These are phyloP conservation scores for Colletotrichum somersetense DNA, from an alignment of 2,329 filamentous ascomycete species.

Conservation along the genomic window DNA sequence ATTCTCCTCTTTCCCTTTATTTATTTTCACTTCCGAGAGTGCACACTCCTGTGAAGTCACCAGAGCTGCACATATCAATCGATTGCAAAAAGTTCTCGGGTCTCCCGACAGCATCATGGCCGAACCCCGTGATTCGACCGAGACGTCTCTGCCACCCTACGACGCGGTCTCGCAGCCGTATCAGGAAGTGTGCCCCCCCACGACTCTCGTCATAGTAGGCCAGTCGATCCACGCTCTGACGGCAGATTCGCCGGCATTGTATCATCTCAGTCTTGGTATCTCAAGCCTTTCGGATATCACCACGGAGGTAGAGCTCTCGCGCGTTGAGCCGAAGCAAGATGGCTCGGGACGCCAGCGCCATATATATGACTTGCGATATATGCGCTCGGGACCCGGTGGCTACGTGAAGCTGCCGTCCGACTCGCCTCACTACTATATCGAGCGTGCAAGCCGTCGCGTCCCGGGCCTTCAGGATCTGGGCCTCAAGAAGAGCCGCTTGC, in stretches of 20 bases:
- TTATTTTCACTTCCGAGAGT: constrained; percentile 4
- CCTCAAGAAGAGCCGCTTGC: constrained; percentile 20
- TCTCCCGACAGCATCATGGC: constrained; percentile 3
- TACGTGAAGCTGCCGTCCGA: constrained; percentile 23
- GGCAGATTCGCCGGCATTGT: constrained; percentile 7
- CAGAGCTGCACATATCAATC: background rate
- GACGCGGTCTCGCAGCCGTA: constrained; percentile 11
- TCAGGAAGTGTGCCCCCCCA: constrained; percentile 19
- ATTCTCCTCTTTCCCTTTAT: background rate
- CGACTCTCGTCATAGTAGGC: constrained; percentile 9
- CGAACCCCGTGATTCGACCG: background rate
- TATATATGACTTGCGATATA: constrained; percentile 22
- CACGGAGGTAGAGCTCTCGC: constrained; percentile 20
- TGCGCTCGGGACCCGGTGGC: constrained; percentile 17
- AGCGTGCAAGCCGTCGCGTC: constrained; percentile 8
- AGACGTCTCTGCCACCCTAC: constrained; percentile 12
- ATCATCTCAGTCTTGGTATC: constrained; percentile 19
- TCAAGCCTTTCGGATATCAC: constrained; percentile 18
- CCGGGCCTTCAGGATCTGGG: constrained; percentile 14
- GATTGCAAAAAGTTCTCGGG: background rate
- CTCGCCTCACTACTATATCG: constrained; percentile 16
- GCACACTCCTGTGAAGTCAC: background rate
- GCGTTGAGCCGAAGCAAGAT: constrained; percentile 11
- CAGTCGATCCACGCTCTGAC: constrained; percentile 28
- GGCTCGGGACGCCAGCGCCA: constrained; percentile 16